Evolutionary conservation across 768 basidiomycete genomes (phyloP).

Genomic region (Crucibulum laeve): DNA sequence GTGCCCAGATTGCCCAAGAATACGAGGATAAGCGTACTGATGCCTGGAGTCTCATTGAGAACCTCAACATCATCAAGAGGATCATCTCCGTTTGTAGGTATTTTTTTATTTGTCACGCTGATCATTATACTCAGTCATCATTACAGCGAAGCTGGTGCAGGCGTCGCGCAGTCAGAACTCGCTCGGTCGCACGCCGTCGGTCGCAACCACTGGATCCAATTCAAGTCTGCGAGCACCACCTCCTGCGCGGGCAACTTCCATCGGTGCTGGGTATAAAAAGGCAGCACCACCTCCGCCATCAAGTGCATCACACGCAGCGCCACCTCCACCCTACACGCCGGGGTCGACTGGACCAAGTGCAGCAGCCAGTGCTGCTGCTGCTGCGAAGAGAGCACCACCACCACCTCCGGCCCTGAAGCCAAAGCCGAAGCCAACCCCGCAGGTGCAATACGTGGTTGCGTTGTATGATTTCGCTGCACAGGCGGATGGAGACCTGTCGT

Average conservation of each 20-base stretch:
- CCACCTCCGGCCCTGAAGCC: constrained; percentile 91
- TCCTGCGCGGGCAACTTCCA: constrained; percentile 27
- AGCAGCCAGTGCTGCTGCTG: constrained; percentile 27
- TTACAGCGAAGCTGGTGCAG: constrained; percentile 65
- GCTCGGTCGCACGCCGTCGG: constrained; percentile 27
- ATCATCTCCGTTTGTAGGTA: constrained; percentile 80
- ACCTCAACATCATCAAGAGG: constrained; percentile 76
- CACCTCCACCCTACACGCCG: constrained; percentile 47
- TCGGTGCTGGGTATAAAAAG: constrained; percentile 37
- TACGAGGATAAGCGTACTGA: constrained; percentile 86
- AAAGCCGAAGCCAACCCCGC: constrained; percentile 69
- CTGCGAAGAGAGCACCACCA: constrained; percentile 75
- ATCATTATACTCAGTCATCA: background rate
- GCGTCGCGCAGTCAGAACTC: constrained; percentile 32
- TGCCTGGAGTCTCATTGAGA: constrained; percentile 73
- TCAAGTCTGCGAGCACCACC: constrained; percentile 35
- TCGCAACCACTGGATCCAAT: constrained; percentile 28
- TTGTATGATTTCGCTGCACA: constrained; percentile 94
- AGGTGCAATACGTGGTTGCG: constrained; percentile 78
- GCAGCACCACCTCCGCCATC: constrained; percentile 51
- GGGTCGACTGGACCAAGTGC: no score
- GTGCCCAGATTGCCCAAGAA: constrained; percentile 66
- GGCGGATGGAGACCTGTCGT: constrained; percentile 91
- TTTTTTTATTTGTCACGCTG: background rate
- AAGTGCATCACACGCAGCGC: constrained; percentile 11